Evolutionary conservation across 768 basidiomycete species (phyloP).

Genomic region (Boletales sp.): DNA sequence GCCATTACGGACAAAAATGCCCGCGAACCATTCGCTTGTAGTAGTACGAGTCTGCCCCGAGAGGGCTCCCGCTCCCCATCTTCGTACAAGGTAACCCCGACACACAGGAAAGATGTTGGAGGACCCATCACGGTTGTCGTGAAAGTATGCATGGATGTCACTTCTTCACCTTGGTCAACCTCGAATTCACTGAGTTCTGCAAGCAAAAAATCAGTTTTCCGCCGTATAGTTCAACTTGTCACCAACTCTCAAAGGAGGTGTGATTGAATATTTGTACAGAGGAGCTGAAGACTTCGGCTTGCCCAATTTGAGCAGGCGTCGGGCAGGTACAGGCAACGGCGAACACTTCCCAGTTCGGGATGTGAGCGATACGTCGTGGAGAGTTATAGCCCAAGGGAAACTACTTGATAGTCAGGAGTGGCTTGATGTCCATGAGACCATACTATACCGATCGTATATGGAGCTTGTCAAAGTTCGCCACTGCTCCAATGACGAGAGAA

Average conservation of each 20-base stretch:
- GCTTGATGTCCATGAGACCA: not conserved
- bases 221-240: not conserved
- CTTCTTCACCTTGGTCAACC: constrained; percentile 51
- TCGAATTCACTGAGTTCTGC: constrained; percentile 30
- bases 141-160: constrained; percentile 48
- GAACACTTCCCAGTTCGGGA: constrained; percentile 50
- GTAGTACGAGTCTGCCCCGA: constrained; percentile 59
- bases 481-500: constrained; percentile 60
- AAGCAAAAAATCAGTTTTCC: constrained; percentile 1
- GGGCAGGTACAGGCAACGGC: constrained; percentile 62
- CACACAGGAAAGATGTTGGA: constrained; percentile 43
- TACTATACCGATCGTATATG: constrained; percentile 70
- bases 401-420: constrained; percentile 34
- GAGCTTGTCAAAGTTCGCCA: constrained; percentile 69
- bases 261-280: constrained; percentile 69
- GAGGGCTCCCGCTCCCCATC: constrained; percentile 47
- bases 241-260: constrained; percentile 58
- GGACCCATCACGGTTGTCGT: constrained; percentile 25
- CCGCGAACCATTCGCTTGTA: constrained; percentile 32
- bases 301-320: constrained; percentile 52
- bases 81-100: constrained; percentile 44
- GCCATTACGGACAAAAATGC: constrained; percentile 34
- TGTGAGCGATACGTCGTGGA: constrained; percentile 65
- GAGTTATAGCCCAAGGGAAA: constrained; percentile 68
- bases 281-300: constrained; percentile 43